Conservation (phyloP, 2,329 filamentous ascomycete species). For the Clonostachys rosea region DNA sequence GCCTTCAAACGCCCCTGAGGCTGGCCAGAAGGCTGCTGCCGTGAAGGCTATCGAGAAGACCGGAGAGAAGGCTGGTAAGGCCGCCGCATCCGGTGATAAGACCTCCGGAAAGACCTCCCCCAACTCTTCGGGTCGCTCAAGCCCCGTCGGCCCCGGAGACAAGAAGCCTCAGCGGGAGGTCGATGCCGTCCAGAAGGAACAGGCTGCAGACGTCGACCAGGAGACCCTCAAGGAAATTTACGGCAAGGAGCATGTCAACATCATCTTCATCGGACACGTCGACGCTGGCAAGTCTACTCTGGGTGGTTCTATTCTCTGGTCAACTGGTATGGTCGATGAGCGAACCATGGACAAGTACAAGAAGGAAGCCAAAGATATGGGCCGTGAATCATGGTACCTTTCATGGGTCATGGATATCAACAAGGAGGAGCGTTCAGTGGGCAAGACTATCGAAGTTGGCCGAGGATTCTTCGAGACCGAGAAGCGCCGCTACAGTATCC, state of each 20-base stretch:
- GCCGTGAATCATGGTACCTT: slow-evolving; percentile 97
- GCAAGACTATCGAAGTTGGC: slow-evolving; percentile 97
- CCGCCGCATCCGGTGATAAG: slow-evolving; percentile 36
- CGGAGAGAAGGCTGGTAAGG: slow-evolving; percentile 54
- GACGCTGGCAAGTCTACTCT: slow-evolving; percentile 97
- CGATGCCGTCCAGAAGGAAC: slow-evolving; percentile 82
- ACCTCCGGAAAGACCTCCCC: slow-evolving; percentile 71
- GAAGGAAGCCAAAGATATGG: slow-evolving; percentile 90
- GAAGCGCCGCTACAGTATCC: slow-evolving; percentile 91
- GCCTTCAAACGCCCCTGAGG: slow-evolving; percentile 49
- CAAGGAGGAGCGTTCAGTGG: slow-evolving; percentile 92
- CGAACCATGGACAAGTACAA: slow-evolving; percentile 98
- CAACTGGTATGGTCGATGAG: slow-evolving; percentile 98
- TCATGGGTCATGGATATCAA: slow-evolving; percentile 98
- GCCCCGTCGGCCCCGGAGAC: slow-evolving; percentile 59
- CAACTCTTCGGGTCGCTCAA: slow-evolving; percentile 81
- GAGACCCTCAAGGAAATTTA: slow-evolving; percentile 89
- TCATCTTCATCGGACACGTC: slow-evolving; percentile 97
- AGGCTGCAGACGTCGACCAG: slow-evolving; percentile 67
- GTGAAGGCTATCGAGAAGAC: slow-evolving; percentile 90
- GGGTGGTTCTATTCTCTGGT: slow-evolving; percentile 87
- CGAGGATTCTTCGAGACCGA: slow-evolving; percentile 96
- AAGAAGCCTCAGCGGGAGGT: slow-evolving; percentile 58
- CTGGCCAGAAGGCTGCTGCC: slow-evolving; percentile 79
- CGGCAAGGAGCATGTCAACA: slow-evolving; percentile 88